These are phyloP conservation scores for Torulaspora franciscae DNA, from an alignment of 805 yeast genomes.

Conservation along the genomic window DNA sequence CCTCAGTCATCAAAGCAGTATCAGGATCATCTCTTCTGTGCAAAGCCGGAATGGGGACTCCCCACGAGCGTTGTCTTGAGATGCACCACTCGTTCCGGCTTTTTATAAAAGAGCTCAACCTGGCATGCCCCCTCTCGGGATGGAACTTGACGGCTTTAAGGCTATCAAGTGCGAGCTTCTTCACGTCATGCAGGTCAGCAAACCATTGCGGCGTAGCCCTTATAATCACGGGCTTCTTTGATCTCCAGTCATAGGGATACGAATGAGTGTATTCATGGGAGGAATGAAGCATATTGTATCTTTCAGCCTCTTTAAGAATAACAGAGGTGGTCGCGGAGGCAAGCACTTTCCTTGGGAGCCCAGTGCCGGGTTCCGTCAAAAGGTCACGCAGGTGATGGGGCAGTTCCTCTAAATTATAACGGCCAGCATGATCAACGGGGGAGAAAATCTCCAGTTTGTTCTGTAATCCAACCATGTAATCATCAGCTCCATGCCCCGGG, in stretches of 20 bases:
- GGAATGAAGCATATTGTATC: slow-evolving; percentile 43
- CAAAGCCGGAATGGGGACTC: slow-evolving; percentile 92
- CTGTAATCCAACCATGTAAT: slow-evolving; percentile 63
- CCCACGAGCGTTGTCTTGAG: slow-evolving; percentile 95
- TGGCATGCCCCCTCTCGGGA: slow-evolving; percentile 67
- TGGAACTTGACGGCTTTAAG: slow-evolving; percentile 59
- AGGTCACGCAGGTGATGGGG: slow-evolving; percentile 14
- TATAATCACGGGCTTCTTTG: slow-evolving; percentile 90
- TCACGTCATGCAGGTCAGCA: slow-evolving; percentile 74
- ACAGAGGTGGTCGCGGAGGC: slow-evolving; percentile 46
- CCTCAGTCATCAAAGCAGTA: slow-evolving; percentile 57
- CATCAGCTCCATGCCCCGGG: slow-evolving; percentile 97
- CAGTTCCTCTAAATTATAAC: slow-evolving; percentile 50
- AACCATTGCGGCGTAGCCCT: slow-evolving; percentile 98
- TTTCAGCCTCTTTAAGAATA: slow-evolving; percentile 43
- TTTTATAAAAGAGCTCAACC: slow-evolving; percentile 66
- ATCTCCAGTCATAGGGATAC: slow-evolving; percentile 97
- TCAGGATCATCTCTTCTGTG: slow-evolving; percentile 52
- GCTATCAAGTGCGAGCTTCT: slow-evolving; percentile 54
- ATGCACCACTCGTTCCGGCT: slow-evolving; percentile 96
- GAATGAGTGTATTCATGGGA: slow-evolving; percentile 62
- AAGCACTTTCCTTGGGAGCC: slow-evolving; percentile 46
- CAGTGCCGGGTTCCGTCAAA: slow-evolving; percentile 15
- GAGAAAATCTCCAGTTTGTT: slow-evolving; percentile 59
- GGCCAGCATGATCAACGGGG: slow-evolving; percentile 75